These are phyloP conservation scores for Cyclaneusma minus DNA, from an alignment of 2,329 filamentous ascomycete species.

Conservation along the genomic window DNA sequence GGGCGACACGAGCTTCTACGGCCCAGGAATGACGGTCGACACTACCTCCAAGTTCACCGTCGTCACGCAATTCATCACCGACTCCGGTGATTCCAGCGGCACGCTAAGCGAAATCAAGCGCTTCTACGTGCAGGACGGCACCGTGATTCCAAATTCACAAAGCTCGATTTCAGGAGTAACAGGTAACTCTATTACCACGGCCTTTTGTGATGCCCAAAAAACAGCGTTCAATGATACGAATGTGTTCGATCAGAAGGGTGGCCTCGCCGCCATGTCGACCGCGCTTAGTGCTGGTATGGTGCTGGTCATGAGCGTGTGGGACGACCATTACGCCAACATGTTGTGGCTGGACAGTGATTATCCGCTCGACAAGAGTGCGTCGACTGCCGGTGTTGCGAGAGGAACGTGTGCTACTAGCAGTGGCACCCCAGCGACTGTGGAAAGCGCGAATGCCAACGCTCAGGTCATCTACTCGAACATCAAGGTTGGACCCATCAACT, in stretches of 20 bases:
- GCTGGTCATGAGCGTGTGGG: conserved; percentile 20
- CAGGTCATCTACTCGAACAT: conserved; percentile 23
- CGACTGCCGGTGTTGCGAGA: conserved; percentile 24
- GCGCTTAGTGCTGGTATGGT: conserved; percentile 9
- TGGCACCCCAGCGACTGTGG: conserved; percentile 24
- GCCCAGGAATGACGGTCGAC: conserved; percentile 30
- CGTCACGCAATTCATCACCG: conserved; percentile 37
- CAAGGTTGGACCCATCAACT: conserved; percentile 11
- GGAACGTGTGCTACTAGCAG: conserved; percentile 25
- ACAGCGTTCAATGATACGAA: conserved; percentile 35
- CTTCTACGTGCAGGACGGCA: conserved; percentile 48
- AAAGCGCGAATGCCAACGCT: conserved; percentile 19
- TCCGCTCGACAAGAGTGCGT: conserved; percentile 24
- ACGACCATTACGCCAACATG: conserved; percentile 42
- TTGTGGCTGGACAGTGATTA: conserved; percentile 45
- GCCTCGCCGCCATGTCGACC: conserved; percentile 4
- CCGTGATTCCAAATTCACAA: conserved; percentile 36
- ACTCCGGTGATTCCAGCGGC: conserved; percentile 30
- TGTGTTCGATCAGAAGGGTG: conserved; percentile 35
- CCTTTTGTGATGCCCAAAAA: conserved; percentile 45
- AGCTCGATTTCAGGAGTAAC: conserved; percentile 22
- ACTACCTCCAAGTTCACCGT: conserved; percentile 33
- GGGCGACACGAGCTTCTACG: conserved; percentile 36
- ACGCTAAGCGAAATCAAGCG: conserved; percentile 44
- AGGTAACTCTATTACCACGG: conserved; percentile 35